A percentile compares a stretch with the other conserved stretches of the same genome.
These are phyloP conservation scores for Cetraspora pellucida DNA, from an alignment of 192 early-diverging fungal genomes.

Conservation along the genomic window DNA sequence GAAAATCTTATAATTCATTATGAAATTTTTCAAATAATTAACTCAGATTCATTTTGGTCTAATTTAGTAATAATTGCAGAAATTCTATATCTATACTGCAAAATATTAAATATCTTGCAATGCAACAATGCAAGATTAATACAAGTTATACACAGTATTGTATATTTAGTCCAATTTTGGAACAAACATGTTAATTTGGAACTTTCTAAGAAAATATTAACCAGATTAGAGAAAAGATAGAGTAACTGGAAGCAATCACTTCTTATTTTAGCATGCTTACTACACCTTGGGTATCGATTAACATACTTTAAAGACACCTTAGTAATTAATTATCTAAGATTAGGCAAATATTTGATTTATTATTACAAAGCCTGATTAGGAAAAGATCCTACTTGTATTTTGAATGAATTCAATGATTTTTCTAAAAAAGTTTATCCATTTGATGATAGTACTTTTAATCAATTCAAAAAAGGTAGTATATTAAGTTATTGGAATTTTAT, in stretches of 20 bases:
- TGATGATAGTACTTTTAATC: not conserved
- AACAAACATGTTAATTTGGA: not conserved
- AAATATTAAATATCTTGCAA: not conserved
- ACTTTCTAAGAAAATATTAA: not conserved
- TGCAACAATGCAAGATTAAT: not conserved
- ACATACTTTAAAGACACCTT: not conserved
- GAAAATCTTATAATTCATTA: not conserved
- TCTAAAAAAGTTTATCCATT: conserved; percentile 4
- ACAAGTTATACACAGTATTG: not conserved
- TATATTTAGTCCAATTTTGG: not conserved
- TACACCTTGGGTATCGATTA: conserved; percentile 18
- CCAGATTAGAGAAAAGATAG: not conserved
- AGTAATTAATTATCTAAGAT: conserved; percentile 7
- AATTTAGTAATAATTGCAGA: not conserved
- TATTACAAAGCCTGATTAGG: conserved; percentile 1
- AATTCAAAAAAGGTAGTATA: conserved; percentile 5
- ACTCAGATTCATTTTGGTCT: not conserved
- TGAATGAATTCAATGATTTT: conserved; percentile 5
- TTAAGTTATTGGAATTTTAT: conserved; percentile 6
- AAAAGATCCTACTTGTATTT: not conserved
- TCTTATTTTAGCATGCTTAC: conserved; percentile 1
- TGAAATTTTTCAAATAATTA: not conserved
- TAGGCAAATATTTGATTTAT: conserved; percentile 6
- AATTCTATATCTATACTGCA: not conserved
- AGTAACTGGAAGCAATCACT: not conserved